phyloP scores from a whole-genome alignment of 139 green algal species.

The Chlorella vulgaris region DNA sequence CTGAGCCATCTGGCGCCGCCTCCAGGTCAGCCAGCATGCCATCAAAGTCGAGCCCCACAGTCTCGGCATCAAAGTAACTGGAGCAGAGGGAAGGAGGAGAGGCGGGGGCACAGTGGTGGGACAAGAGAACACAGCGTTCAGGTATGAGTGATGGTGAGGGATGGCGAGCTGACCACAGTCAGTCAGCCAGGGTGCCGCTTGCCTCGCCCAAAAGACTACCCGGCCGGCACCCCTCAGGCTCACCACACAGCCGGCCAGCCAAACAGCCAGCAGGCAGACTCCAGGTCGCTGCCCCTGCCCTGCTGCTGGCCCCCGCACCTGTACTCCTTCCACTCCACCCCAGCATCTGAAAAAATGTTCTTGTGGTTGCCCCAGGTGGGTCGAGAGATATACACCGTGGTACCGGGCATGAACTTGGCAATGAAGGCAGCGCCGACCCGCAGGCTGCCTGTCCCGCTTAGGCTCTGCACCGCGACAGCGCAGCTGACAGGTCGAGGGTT shows the following conservation, averaged over 20 bases:
- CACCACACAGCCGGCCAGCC: too few relatives aligned
- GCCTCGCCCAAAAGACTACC: too few relatives aligned
- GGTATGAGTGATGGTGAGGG: background rate
- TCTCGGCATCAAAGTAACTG: constrained; percentile 95
- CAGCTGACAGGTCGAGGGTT: background rate
- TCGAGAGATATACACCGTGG: constrained; percentile 79
- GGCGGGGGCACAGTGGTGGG: background rate
- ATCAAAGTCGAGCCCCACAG: constrained; percentile 94
- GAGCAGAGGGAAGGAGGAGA: background rate
- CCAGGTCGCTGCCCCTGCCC: background rate
- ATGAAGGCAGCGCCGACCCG: constrained; percentile 93
- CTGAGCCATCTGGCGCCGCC: constrained; percentile 83
- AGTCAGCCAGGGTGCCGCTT: too few relatives aligned
- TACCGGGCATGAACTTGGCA: constrained; percentile 77
- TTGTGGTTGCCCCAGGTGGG: constrained; percentile 95
- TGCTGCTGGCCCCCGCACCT: background rate
- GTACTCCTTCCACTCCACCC: constrained; percentile 91
- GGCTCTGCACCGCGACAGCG: constrained; percentile 48
- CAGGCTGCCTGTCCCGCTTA: constrained; percentile 95
- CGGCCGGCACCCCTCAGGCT: too few relatives aligned
- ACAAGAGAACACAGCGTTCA: background rate
- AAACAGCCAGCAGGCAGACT: too few relatives aligned
- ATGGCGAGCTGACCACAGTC: background rate
- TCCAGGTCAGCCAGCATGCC: constrained; percentile 93
- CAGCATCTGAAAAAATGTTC: constrained; percentile 93